Conservation (phyloP, 2,329 filamentous ascomycete genomes). For the Beauveria sp. region DNA sequence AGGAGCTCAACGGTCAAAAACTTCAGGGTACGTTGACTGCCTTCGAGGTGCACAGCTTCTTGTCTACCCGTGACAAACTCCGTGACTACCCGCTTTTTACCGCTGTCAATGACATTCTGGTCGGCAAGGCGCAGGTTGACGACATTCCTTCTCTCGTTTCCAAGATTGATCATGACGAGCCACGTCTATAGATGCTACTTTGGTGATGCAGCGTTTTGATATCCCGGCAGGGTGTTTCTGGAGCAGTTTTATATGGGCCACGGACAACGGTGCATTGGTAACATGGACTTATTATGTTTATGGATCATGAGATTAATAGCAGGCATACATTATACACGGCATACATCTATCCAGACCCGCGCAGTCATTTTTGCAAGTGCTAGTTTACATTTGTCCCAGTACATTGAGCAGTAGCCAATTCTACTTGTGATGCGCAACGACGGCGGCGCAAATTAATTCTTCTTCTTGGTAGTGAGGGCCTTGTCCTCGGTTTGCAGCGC, state of each 20-base stretch:
- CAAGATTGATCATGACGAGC: constrained; percentile 15
- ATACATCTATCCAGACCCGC: neutral
- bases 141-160: constrained; percentile 68
- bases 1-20: constrained; percentile 93
- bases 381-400: neutral
- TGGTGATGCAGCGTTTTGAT: constrained; percentile 4
- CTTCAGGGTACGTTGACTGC: constrained; percentile 91
- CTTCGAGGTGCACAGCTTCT: constrained; percentile 81
- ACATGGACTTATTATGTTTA: neutral
- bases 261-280: neutral
- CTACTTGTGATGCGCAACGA: neutral
- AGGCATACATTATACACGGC: constrained; percentile 4
- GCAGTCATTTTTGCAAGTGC: neutral
- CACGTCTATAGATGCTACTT: neutral
- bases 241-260: neutral
- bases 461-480: constrained; percentile 2
- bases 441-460: neutral
- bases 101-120: constrained; percentile 72
- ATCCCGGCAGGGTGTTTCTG: neutral
- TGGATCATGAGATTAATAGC: constrained; percentile 1
- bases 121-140: constrained; percentile 67
- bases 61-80: constrained; percentile 71
- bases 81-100: constrained; percentile 88
- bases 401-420: neutral
- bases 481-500: constrained; percentile 11